Evolutionary conservation across 78 protist species (phyloP).

Genomic region (Dictyostelium firmibasis): DNA sequence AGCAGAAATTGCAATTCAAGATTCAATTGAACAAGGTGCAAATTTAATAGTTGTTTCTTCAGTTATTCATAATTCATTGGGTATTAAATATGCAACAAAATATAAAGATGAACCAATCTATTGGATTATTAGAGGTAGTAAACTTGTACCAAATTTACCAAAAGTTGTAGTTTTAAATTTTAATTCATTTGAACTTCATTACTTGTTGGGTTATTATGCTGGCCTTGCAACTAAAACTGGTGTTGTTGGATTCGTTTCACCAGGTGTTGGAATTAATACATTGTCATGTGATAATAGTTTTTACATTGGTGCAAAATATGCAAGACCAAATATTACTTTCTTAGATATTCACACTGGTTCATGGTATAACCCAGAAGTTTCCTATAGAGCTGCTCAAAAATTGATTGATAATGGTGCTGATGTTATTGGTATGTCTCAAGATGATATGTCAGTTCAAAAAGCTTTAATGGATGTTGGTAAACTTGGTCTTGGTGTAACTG

Average conservation of each 20-base stretch:
- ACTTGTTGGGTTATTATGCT: constrained; percentile 42
- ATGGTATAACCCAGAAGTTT: constrained; percentile 37
- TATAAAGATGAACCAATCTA: neutral
- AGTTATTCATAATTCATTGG: neutral
- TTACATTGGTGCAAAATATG: constrained; percentile 24
- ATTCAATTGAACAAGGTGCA: neutral
- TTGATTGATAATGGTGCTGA: constrained; percentile 3
- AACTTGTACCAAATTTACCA: neutral
- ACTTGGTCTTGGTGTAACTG: constrained; percentile 29
- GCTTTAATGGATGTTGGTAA: neutral
- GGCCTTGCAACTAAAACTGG: constrained; percentile 24
- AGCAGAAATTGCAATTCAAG: neutral
- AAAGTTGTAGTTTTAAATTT: constrained; percentile 23
- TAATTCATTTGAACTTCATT: constrained; percentile 9
- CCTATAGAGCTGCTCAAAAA: neutral
- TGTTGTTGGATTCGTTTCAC: constrained; percentile 37
- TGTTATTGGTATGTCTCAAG: constrained; percentile 15
- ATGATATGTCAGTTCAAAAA: constrained; percentile 43
- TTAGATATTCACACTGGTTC: neutral
- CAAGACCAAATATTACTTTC: neutral
- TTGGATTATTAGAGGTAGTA: constrained; percentile 10
- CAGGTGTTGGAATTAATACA: neutral
- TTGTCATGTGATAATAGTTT: constrained; percentile 23
- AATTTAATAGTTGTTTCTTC: constrained; percentile 28
- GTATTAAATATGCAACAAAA: neutral